Conservation (phyloP, 2,329 filamentous ascomycete genomes). For the Neofusicoccum kwambonambiense region DNA sequence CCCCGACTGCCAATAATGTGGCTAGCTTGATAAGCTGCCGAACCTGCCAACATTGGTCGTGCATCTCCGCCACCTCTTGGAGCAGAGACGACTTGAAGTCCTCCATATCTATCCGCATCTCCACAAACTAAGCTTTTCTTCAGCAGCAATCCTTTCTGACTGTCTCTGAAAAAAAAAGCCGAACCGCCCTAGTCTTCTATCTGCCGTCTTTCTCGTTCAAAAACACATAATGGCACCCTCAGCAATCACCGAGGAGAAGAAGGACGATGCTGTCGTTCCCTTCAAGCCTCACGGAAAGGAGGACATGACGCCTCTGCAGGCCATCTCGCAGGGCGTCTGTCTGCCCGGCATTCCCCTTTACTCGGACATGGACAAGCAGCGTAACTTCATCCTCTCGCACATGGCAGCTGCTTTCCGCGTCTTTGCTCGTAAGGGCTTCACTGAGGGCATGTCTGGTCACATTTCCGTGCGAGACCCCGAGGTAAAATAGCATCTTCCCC, state of each 20-base stretch:
- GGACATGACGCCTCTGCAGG: conserved; percentile 31
- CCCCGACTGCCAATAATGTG: not conserved
- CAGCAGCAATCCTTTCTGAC: not conserved
- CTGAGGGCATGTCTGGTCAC: conserved; percentile 68
- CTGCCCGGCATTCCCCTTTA: conserved; percentile 58
- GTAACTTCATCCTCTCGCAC: conserved; percentile 64
- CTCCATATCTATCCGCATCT: not conserved
- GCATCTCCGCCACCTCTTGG: not conserved
- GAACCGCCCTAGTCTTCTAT: not conserved
- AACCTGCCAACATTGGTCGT: not conserved
- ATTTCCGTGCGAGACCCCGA: conserved; percentile 68
- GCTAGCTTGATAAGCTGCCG: conserved; percentile 2
- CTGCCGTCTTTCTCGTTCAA: not conserved
- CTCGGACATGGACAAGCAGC: conserved; percentile 53
- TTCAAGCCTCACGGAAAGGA: conserved; percentile 13
- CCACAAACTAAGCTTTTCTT: not conserved
- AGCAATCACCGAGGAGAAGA: conserved; percentile 10
- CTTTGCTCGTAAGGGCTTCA: conserved; percentile 64
- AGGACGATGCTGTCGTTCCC: not conserved
- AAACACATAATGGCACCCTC: conserved; percentile 11
- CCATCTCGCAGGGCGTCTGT: conserved; percentile 47
- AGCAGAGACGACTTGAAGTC: not conserved
- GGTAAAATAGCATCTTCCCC: not conserved
- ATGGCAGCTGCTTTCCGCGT: conserved; percentile 67
- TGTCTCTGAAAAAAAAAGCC: not conserved